These are phyloP conservation scores for Lenzites betulinus DNA, from an alignment of 768 basidiomycete genomes.

Conservation along the genomic window DNA sequence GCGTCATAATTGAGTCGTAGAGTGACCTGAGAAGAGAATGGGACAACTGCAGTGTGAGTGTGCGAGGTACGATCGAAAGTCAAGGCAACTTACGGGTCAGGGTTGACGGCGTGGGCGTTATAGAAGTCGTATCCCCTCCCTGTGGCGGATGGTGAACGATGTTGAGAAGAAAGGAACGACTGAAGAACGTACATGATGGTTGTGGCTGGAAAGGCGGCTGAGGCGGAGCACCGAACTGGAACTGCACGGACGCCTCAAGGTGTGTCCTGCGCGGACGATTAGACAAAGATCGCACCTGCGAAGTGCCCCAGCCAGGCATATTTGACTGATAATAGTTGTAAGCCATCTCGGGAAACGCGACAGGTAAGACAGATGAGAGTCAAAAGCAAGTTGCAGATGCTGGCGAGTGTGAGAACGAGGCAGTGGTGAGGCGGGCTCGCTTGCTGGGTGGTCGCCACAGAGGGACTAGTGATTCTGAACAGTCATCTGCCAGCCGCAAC, in stretches of 20 bases:
- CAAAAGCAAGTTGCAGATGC: conserved; percentile 43
- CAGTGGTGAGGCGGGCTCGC: conserved; percentile 11
- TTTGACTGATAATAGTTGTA: conserved; percentile 28
- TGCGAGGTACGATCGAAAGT: conserved; percentile 10
- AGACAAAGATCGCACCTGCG: conserved; percentile 32
- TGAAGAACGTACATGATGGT: conserved; percentile 49
- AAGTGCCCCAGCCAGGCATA: conserved; percentile 52
- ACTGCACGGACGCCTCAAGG: conserved; percentile 21
- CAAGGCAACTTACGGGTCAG: conserved; percentile 52
- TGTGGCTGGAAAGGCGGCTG: conserved; percentile 45
- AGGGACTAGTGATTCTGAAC: not conserved
- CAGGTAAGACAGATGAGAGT: conserved; percentile 43
- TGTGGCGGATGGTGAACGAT: conserved; percentile 28
- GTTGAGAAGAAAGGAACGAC: conserved; percentile 35
- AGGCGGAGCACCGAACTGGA: conserved; percentile 39
- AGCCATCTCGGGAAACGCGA: conserved; percentile 10
- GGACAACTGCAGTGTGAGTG: conserved; percentile 11
- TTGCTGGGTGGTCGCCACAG: conserved; percentile 11
- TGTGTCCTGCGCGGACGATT: not conserved
- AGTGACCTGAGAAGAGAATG: conserved; percentile 29
- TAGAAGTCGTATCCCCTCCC: conserved; percentile 67
- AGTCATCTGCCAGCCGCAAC: conserved; percentile 15
- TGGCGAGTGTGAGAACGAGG: conserved; percentile 17
- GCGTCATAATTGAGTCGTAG: conserved; percentile 41
- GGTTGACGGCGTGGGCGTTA: conserved; percentile 57